Evolutionary conservation across 1,139 yeast genomes (phyloP).

Genomic region (Cylindricascospora bacillispora): DNA sequence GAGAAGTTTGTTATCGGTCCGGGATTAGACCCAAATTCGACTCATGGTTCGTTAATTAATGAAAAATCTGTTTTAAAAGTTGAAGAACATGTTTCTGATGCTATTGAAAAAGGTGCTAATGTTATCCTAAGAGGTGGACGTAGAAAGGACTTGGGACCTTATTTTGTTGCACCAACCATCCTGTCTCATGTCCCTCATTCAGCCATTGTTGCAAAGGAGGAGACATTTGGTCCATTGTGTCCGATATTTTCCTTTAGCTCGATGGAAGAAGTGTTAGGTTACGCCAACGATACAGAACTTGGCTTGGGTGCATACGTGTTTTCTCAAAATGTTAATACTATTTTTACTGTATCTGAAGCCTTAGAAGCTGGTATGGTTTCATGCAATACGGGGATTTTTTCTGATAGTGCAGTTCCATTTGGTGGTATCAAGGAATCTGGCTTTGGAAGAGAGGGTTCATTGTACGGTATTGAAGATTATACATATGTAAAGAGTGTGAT

Average conservation of each 20-base stretch:
- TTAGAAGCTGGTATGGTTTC: slow-evolving; percentile 77
- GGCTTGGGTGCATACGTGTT: slow-evolving; percentile 78
- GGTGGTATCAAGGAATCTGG: slow-evolving; percentile 78
- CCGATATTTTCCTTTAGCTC: slow-evolving; percentile 55
- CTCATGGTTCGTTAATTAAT: slow-evolving; percentile 80
- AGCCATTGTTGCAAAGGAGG: slow-evolving; percentile 57
- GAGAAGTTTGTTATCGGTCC: slow-evolving; percentile 51
- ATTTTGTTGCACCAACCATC: slow-evolving; percentile 69
- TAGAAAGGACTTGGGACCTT: slow-evolving; percentile 53
- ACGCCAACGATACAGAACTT: slow-evolving; percentile 57
- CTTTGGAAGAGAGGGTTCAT: slow-evolving; percentile 71
- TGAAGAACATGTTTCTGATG: slow-evolving; percentile 59
- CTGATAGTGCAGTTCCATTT: slow-evolving; percentile 63
- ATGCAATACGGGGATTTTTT: slow-evolving; percentile 58
- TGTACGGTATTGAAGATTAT: slow-evolving; percentile 66
- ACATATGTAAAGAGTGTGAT: slow-evolving; percentile 51
- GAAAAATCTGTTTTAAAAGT: slow-evolving; percentile 56
- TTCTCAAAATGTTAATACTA: slow-evolving; percentile 48
- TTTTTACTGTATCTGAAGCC: slow-evolving; percentile 56
- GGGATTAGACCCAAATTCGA: slow-evolving; percentile 51
- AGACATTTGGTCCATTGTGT: slow-evolving; percentile 86
- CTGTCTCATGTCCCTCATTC: slow-evolving; percentile 49
- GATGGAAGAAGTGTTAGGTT: slow-evolving; percentile 53
- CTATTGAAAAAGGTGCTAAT: slow-evolving; percentile 57
- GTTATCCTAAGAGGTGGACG: slow-evolving; percentile 54